These are phyloP conservation scores for Picea mariana DNA, from an alignment of 83 land plant genomes.

Conservation along the genomic window DNA sequence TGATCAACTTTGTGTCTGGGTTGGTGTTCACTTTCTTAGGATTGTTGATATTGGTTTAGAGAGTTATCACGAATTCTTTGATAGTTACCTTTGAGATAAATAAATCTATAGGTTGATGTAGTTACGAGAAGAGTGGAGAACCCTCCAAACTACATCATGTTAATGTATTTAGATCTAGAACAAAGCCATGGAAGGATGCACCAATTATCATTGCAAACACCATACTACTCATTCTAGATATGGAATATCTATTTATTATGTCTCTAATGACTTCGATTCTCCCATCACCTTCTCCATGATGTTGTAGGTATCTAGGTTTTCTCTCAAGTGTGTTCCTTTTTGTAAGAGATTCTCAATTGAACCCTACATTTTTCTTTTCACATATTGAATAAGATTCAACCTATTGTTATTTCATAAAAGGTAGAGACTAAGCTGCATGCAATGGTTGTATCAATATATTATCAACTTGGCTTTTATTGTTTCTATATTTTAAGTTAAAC, in stretches of 20 bases:
- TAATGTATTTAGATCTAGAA: neutral
- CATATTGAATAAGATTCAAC: neutral
- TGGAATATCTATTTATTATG: conserved; percentile 47
- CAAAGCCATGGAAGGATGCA: neutral
- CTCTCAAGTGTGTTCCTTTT: conserved; percentile 45
- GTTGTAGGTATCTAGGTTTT: conserved; percentile 42
- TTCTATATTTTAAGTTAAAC: too few species aligned
- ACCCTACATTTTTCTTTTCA: neutral
- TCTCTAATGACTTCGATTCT: conserved; percentile 40
- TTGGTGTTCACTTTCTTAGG: too few species aligned
- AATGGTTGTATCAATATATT: too few species aligned
- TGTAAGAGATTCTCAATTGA: conserved; percentile 61
- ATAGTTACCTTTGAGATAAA: too few species aligned
- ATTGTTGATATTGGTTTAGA: too few species aligned
- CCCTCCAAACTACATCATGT: neutral
- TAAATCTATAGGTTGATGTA: too few species aligned
- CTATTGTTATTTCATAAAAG: too few species aligned
- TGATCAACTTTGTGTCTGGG: too few species aligned
- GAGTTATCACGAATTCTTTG: too few species aligned
- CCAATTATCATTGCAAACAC: conserved; percentile 25
- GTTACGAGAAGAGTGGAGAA: too few species aligned
- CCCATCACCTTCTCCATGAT: conserved; percentile 33
- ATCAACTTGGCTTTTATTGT: too few species aligned
- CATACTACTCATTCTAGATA: conserved; percentile 39
- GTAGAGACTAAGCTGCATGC: too few species aligned